Percentiles rank a stretch among this genome's conserved stretches.
phyloP scores from a whole-genome alignment of 345 rosid species.

The Hirschfeldia incana region DNA sequence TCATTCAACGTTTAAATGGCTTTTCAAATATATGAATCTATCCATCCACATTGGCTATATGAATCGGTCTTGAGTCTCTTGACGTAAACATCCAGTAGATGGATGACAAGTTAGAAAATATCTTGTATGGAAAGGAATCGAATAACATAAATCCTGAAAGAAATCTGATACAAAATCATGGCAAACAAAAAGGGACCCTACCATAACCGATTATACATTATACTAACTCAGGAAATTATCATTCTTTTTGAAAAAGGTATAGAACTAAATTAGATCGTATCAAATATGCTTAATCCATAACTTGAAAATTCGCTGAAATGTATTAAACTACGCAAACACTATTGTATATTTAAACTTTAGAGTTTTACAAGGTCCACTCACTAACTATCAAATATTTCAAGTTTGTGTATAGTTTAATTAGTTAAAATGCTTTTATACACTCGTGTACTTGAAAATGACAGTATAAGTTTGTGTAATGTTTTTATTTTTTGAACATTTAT shows the following conservation, averaged over 20 bases:
- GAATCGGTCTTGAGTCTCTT: neutral
- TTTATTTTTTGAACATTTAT: too few species aligned
- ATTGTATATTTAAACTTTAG: neutral
- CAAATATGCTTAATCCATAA: neutral
- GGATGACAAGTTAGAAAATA: slow-evolving; percentile 26
- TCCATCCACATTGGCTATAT: slow-evolving; percentile 19
- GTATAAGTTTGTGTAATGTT: too few species aligned
- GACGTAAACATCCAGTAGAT: slow-evolving; percentile 4
- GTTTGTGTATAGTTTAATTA: neutral
- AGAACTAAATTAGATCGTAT: neutral
- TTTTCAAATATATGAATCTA: slow-evolving; percentile 10
- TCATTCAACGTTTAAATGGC: slow-evolving; percentile 1
- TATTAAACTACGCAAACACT: neutral
- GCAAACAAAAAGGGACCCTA: slow-evolving; percentile 32
- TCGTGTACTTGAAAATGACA: too few species aligned
- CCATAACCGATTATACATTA: slow-evolving; percentile 1
- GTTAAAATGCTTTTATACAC: too few species aligned
- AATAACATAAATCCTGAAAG: neutral
- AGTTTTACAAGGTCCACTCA: neutral
- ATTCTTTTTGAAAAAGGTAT: neutral
- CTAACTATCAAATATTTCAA: neutral
- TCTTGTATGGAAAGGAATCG: slow-evolving; percentile 10
- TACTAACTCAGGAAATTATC: neutral
- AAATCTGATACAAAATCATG: slow-evolving; percentile 1
- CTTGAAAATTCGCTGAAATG: neutral